Evolutionary conservation across 179 eudicot genomes (phyloP), one percentile per base, ranked within the genome.

Genomic region (Sideroxylon spinosum): DNA sequence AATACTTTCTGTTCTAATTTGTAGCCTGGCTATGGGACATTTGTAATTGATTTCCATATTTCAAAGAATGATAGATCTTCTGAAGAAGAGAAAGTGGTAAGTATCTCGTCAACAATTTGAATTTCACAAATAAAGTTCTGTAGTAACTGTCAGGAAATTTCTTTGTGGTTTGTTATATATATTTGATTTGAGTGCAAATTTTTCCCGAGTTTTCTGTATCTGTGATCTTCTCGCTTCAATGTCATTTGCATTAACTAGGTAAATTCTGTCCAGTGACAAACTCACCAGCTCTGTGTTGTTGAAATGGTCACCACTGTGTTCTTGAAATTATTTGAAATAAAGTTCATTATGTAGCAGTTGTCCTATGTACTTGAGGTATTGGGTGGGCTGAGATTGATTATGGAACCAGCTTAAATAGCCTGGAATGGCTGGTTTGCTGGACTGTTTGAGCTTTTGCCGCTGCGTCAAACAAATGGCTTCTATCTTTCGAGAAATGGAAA

Each of bases 21-120:
- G 87, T 87, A 95, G 99, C 91, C 98, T 68, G 99, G 97, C 78
- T 93, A 82, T 76, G 97, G 86, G 71, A 81, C 91, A 46, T 89
- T 82, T 87, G 83, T 86, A 74, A 77, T 78, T 69, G 99, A 95
- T 85, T 95, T 95, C 84, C 90, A 85, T 76, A 88, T 95, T 75
- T 77, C 89, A 28, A 95, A 87, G 87, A 80, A 81, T 59, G 22
- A 77, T 6, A 76, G 49, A 29, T 29, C 62, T 68, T 80, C 91
- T 37, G 79, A 84, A 49, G 85, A 79, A 20, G 96, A 91, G 26
- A 90, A 75, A 85, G 78, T 93, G 11, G 99, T 95, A 87, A 86
- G 94, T 78, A 28, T 74, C 57, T 57, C 59, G 46, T 46, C 53
- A 23, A 7, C 50, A n/a, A 29, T 20, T 73, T 78, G 66, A 37